Evolutionary conservation across 2,329 filamentous ascomycete species (phyloP).

Genomic region (Colletotrichum lini): DNA sequence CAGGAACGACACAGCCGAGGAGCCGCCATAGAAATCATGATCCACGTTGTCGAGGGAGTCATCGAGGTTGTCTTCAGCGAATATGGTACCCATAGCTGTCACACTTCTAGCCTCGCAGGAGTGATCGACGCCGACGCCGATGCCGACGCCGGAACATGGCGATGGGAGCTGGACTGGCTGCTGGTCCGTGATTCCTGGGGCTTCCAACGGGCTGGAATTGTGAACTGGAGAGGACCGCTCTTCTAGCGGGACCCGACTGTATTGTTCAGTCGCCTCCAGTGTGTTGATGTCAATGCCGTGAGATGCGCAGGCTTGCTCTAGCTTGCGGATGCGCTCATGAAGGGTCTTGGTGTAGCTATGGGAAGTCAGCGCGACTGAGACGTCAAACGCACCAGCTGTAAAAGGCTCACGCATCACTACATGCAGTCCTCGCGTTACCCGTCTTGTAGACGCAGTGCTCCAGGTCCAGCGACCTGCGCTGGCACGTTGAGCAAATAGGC

Average conservation of each 20-base stretch:
- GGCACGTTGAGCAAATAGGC: constrained; percentile 60
- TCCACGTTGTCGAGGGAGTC: constrained; percentile 39
- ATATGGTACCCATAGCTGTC: constrained; percentile 56
- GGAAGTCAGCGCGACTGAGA: not conserved
- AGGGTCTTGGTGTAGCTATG: constrained; percentile 44
- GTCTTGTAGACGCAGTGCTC: constrained; percentile 54
- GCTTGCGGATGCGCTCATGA: constrained; percentile 48
- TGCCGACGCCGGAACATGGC: constrained; percentile 28
- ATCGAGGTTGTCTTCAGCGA: constrained; percentile 50
- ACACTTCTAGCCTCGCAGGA: constrained; percentile 44
- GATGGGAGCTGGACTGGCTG: not conserved
- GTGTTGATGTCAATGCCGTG: constrained; percentile 32
- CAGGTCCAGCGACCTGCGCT: constrained; percentile 50
- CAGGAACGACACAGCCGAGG: constrained; percentile 57
- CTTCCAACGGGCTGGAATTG: not conserved
- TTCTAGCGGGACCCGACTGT: not conserved
- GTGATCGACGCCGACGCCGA: constrained; percentile 31
- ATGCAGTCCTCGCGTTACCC: no score
- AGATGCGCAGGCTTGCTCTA: constrained; percentile 45
- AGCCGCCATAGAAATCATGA: constrained; percentile 55
- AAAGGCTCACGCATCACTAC: not conserved
- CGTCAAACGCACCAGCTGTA: not conserved
- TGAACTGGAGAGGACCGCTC: not conserved
- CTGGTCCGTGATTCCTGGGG: not conserved
- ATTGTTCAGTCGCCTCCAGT: not conserved